phyloP scores from a whole-genome alignment of 345 rosid genomes.

The Turnera subulata region DNA sequence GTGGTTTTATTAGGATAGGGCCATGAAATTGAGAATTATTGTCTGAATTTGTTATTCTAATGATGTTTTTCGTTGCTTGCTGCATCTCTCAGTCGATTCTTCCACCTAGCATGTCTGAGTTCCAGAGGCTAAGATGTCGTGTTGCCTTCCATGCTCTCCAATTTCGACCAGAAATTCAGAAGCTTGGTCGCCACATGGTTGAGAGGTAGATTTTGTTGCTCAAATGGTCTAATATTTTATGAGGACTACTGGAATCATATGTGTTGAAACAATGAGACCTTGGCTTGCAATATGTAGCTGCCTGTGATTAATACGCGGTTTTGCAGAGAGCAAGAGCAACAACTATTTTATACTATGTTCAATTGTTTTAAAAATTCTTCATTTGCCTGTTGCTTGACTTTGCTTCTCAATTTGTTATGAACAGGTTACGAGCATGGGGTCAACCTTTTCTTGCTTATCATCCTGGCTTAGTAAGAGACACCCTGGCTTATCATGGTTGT shows the following conservation, averaged over 20 bases:
- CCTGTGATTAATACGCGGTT: not conserved
- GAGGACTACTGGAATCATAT: too few species aligned
- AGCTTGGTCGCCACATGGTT: conserved; percentile 72
- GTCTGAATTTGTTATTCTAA: not conserved
- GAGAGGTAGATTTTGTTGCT: conserved; percentile 54
- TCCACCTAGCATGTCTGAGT: conserved; percentile 74
- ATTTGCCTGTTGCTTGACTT: conserved; percentile 16
- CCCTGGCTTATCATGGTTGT: conserved; percentile 96
- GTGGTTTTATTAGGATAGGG: not conserved
- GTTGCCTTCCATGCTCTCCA: conserved; percentile 96
- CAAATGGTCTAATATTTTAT: not conserved
- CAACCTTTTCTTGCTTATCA: conserved; percentile 84
- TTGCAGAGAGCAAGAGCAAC: too few species aligned
- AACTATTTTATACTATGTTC: too few species aligned
- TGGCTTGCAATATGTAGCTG: conserved; percentile 1
- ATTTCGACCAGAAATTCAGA: conserved; percentile 77
- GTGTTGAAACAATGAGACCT: not conserved
- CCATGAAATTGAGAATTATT: not conserved
- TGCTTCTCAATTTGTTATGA: not conserved
- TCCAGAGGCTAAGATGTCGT: conserved; percentile 94
- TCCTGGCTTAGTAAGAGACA: conserved; percentile 81
- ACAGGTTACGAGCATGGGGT: conserved; percentile 72
- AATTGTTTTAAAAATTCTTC: not conserved
- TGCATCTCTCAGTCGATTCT: conserved; percentile 60
- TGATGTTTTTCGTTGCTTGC: conserved; percentile 2